Evolutionary conservation across 495 filamentous ascomycete species (phyloP).

Genomic region (Trichoderma parareesei): DNA sequence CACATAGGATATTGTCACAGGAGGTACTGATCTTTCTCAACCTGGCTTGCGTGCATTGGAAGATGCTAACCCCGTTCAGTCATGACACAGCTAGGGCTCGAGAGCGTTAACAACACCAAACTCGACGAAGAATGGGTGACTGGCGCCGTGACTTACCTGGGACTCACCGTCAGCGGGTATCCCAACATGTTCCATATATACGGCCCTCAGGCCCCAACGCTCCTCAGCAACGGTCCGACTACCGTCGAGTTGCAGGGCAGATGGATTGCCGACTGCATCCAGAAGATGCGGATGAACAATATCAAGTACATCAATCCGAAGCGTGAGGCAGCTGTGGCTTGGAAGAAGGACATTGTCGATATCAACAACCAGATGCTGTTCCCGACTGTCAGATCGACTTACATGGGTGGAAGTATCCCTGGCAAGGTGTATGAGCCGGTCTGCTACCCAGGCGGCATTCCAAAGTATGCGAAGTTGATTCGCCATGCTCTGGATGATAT

Average conservation of each 20-base stretch:
- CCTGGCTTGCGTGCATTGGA: not conserved
- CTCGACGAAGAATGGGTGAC: conserved; percentile 41
- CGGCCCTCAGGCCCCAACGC: conserved; percentile 35
- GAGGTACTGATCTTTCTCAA: not conserved
- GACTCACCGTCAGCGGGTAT: conserved; percentile 37
- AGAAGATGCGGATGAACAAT: conserved; percentile 30
- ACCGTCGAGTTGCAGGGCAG: conserved; percentile 44
- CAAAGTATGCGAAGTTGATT: conserved; percentile 32
- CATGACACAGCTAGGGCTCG: conserved; percentile 1
- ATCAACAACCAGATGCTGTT: conserved; percentile 41
- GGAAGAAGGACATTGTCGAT: conserved; percentile 36
- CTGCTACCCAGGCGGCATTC: conserved; percentile 34
- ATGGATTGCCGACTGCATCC: conserved; percentile 38
- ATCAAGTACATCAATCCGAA: conserved; percentile 42
- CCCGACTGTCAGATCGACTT: conserved; percentile 36
- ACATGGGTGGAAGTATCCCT: conserved; percentile 45
- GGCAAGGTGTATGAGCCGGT: conserved; percentile 41
- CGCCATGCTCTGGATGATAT: conserved; percentile 22
- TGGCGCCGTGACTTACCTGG: conserved; percentile 41
- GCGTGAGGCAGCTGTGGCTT: conserved; percentile 34
- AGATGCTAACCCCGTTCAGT: not conserved
- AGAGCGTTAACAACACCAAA: conserved; percentile 8
- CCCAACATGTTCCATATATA: conserved; percentile 49
- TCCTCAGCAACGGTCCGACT: conserved; percentile 45
- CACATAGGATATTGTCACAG: not conserved